A percentile compares a stretch with the other conserved stretches of the same genome.
These are phyloP conservation scores for Chlamydomonas incerta DNA, from an alignment of 139 green algal genomes.

Conservation along the genomic window DNA sequence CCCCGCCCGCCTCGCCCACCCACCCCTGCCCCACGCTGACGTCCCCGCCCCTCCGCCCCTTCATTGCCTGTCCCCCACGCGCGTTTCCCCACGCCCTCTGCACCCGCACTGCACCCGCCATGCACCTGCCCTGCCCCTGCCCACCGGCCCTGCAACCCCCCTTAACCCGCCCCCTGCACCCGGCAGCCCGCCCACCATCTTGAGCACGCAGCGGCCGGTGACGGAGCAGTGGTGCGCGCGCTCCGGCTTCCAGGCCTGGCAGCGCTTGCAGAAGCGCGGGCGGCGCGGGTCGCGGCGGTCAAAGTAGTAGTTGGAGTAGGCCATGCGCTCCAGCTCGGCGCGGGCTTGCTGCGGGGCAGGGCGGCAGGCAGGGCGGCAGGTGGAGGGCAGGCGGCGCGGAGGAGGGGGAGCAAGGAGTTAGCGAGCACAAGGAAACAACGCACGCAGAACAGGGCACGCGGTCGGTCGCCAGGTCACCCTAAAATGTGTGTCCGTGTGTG, in stretches of 20 bases:
- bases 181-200: constrained; percentile 75
- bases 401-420: no score
- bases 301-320: constrained; percentile 57
- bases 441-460: no score
- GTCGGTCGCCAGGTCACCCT: no score
- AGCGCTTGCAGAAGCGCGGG: constrained; percentile 67
- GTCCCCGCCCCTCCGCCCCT: no score
- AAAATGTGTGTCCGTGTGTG: no score
- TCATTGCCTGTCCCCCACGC: no score
- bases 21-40: no score
- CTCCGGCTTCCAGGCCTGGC: constrained; percentile 89
- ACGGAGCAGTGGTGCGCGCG: constrained; percentile 94
- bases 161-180: neutral
- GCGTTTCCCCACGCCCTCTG: no score
- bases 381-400: neutral
- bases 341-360: constrained; percentile 51
- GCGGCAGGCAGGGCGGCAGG: neutral
- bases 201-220: constrained; percentile 89
- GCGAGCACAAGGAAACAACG: no score
- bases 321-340: constrained; percentile 62
- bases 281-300: constrained; percentile 49
- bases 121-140: neutral
- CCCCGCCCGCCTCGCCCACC: no score
- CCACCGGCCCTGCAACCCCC: neutral
- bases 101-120: no score